Conservation (phyloP, 2,329 filamentous ascomycete species). For the Alternaria conjuncta region DNA sequence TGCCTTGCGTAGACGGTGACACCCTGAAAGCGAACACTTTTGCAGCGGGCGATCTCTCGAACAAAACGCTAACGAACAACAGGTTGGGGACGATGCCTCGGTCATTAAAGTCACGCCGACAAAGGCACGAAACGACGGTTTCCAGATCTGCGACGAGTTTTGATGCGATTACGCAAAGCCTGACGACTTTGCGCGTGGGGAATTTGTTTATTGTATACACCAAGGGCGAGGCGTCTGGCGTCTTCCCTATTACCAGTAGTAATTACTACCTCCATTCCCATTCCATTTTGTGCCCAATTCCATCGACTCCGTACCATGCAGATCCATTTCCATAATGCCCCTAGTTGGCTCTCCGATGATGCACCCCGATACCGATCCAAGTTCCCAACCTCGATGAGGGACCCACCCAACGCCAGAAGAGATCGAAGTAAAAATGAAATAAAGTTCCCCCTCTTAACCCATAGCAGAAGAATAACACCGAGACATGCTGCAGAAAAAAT, state of each 20-base stretch:
- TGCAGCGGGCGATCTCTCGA: background rate
- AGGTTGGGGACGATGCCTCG: constrained; percentile 49
- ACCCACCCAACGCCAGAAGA: constrained; percentile 11
- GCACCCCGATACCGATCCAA: constrained; percentile 3
- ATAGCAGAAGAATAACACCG: background rate
- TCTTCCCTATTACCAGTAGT: background rate
- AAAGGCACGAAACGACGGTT: background rate
- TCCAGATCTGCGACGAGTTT: background rate
- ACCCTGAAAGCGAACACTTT: background rate
- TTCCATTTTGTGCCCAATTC: background rate
- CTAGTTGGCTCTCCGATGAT: background rate
- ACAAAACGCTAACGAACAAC: constrained; percentile 20
- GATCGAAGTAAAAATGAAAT: constrained; percentile 14
- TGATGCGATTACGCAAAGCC: background rate
- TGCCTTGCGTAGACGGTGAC: background rate
- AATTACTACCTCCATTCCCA: constrained; percentile 1
- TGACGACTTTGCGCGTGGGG: background rate
- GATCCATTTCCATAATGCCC: constrained; percentile 8
- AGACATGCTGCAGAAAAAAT: constrained; percentile 33
- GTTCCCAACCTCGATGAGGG: background rate
- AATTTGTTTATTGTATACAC: constrained; percentile 10
- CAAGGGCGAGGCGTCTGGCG: constrained; percentile 14
- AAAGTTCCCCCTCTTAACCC: constrained; percentile 6
- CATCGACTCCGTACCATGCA: constrained; percentile 14
- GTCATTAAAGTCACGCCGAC: constrained; percentile 21